Base-by-base conservation (phyloP, 257 asterid species). In the Nicotiana undulata region DNA sequence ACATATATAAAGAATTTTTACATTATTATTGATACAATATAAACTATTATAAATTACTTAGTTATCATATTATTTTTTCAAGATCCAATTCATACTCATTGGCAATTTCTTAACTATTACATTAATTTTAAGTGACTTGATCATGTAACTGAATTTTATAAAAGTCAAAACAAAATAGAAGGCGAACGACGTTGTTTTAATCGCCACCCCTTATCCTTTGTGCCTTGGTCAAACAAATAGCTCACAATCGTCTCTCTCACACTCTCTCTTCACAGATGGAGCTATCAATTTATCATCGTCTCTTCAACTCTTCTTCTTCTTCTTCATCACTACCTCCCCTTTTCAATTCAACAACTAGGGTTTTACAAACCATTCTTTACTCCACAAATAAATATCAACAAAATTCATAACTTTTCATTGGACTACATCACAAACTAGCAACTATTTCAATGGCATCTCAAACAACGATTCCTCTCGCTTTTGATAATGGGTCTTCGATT, bases 401-500 rank as follows among this genome's bases (percentile, higher is more conserved):
- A 77, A 85, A 84, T 63, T 58, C 82, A 61, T 85, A 82, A 18
- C 79, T 77, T 29, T 29, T 76, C 82, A 70, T 77, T 85, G 58
- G 82, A 9, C 59, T 26, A 63, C 63, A 20, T 63, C 75, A 16
- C 18, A 77, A 20, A 56, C 67, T 76, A 17, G 61, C 88, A 37
- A 32, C 83, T 81, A 32, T 82, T 81, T 32, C 85, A 52, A 88
- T 90, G 93, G 87, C 87, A 29, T 64, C 90, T 52, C 83, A 7
- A 17, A 52, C 64, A 8, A 60, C 65, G 28, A 55, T 72, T 51
- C 79, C 84, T 72, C 89, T 81, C 51, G 89, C 93, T 28, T 74
- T 81, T 59, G 86, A 83, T 31, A 95, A 90, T 79, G 97, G 91
- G 65, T 89, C 92, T 51, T 84, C 92, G 4, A 61, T 83, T 56